Evolutionary conservation across 805 yeast species (phyloP).

Genomic region (Lipomyces japonicus): DNA sequence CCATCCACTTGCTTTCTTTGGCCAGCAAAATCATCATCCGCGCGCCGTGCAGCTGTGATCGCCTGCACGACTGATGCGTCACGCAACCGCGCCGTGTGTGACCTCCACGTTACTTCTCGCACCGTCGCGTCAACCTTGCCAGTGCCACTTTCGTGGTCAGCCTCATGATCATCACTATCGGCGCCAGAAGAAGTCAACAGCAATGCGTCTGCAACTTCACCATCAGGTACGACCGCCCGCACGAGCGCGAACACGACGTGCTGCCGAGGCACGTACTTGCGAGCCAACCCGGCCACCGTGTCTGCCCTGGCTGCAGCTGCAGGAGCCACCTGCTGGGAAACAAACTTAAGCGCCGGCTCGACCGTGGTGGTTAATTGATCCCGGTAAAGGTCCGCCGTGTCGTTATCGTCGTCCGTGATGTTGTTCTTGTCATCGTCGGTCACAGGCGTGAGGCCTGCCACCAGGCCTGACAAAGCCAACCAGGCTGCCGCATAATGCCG

Average conservation of each 20-base stretch:
- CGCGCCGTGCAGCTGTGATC: constrained; percentile 33
- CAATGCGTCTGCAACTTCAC: constrained; percentile 8
- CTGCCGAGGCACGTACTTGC: constrained; percentile 42
- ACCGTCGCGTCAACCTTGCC: constrained; percentile 37
- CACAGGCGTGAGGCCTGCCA: constrained; percentile 35
- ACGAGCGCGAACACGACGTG: constrained; percentile 44
- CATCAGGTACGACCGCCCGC: constrained; percentile 35
- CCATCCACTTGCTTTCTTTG: not conserved
- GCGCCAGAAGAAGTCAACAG: constrained; percentile 8
- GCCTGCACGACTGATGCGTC: constrained; percentile 67
- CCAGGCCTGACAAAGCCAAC: constrained; percentile 55
- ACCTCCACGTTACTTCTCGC: constrained; percentile 54
- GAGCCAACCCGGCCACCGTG: constrained; percentile 51
- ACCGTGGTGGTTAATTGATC: constrained; percentile 57
- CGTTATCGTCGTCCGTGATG: constrained; percentile 18
- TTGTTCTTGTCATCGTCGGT: constrained; percentile 2
- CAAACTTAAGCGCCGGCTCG: constrained; percentile 62
- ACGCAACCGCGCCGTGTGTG: constrained; percentile 57
- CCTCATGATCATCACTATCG: constrained; percentile 19
- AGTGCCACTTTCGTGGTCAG: constrained; percentile 21
- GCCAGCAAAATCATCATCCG: constrained; percentile 32
- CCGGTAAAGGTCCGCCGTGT: constrained; percentile 41
- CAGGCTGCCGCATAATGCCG: constrained; percentile 57
- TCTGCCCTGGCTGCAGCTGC: constrained; percentile 34
- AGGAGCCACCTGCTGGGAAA: constrained; percentile 8